Base-by-base conservation (phyloP, 2,329 filamentous ascomycete genomes). In the Rhinocladiella mackenziei region DNA sequence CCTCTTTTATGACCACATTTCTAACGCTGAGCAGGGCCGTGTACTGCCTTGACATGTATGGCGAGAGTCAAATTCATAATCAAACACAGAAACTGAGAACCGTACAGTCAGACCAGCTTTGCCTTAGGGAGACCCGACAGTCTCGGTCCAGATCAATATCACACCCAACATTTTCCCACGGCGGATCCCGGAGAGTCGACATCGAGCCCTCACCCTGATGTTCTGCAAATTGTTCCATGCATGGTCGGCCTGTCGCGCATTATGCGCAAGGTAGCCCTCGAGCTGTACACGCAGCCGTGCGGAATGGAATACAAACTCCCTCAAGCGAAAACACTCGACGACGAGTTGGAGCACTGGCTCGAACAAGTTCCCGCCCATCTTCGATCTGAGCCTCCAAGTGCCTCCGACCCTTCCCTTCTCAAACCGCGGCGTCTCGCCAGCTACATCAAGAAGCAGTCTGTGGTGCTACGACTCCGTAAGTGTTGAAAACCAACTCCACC, bases 121-220 rank as follows among this genome's bases (percentile, higher is more conserved):
- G 66, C 70, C 1, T 64, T 73, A 41, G 71, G 72, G 1, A 61
- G 72, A 17, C 71, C 71, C 0, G 70, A 74, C 42, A 71, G 70
- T 2, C 60, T 74, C 2, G 71, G 72, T 15, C 64, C 70, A 44
- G 71, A 74, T 22, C 59, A 70, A 41, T 74, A 72, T 41, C 72
- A 74, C 45, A 74, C 72, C 39, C 65, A 71, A 19, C 59, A 55
- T 10, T 57, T 65, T n/a, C 64, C 64, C 2, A 55, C 57, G 4
- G 50, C 62, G 15, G 58, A 65, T 39, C 55, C 61, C 34, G 61
- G 61, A 1, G 61, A 66, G 51, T 7, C 39, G 35, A 14, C 17
- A 3, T 34, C 34, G 22, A 25, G 10, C 18, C 23, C 32, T 20
- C 18, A 33, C 31, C n/a, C n/a, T n/a, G n/a, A n/a, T n/a, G 15